Conservation (phyloP, 106 monocot species). For the Dioscorea alata region DNA sequence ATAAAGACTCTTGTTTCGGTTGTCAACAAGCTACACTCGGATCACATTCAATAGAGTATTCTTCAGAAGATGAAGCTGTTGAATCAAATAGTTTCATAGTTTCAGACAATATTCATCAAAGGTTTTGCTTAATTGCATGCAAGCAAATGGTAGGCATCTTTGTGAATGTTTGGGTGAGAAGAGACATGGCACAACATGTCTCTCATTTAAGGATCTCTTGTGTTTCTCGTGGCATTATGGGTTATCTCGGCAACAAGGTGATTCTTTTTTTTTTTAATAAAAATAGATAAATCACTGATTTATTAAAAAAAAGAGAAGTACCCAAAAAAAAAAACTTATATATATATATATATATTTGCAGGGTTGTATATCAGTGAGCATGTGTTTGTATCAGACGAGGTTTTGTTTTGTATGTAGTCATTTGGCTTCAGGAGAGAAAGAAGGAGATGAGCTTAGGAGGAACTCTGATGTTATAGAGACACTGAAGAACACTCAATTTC, state of each 20-base stretch:
- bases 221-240: slow-evolving; percentile 62
- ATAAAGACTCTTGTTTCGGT: slow-evolving; percentile 37
- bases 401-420: slow-evolving; percentile 66
- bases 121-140: slow-evolving; percentile 51
- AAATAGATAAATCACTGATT: too few relatives aligned
- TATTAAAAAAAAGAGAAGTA: too few relatives aligned
- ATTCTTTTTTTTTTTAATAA: too few relatives aligned
- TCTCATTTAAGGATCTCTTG: slow-evolving; percentile 53
- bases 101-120: slow-evolving; percentile 14
- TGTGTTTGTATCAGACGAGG: slow-evolving; percentile 52
- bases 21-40: slow-evolving; percentile 19
- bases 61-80: slow-evolving; percentile 28
- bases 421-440: slow-evolving; percentile 63
- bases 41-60: slow-evolving; percentile 5
- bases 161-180: slow-evolving; percentile 58
- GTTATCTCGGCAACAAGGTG: slow-evolving; percentile 85
- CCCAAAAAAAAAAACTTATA: too few relatives aligned
- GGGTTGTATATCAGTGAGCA: slow-evolving; percentile 64
- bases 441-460: slow-evolving; percentile 58
- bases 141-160: slow-evolving; percentile 85
- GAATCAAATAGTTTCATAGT: slow-evolving; percentile 15
- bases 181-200: slow-evolving; percentile 52
- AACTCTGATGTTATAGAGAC: slow-evolving; percentile 53
- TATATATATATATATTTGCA: slow-evolving; percentile 6
- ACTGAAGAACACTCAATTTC: slow-evolving; percentile 43